Percentiles rank a stretch among this genome's conserved stretches.
Evolutionary conservation across 345 rosid species (phyloP).

Genomic region (sweet orange (Citrus sinensis)): DNA sequence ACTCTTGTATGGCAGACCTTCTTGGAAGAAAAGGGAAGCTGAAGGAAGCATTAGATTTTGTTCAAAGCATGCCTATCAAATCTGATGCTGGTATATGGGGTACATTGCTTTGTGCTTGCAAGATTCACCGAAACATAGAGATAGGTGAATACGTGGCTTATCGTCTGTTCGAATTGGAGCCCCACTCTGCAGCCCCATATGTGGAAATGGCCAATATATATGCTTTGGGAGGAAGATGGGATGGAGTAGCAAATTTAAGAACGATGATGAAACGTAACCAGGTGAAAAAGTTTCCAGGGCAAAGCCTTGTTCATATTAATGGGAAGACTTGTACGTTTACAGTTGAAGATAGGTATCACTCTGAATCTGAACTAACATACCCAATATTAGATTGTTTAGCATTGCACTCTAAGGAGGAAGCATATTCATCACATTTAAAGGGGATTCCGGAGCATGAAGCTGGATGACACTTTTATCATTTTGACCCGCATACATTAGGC

Average conservation of each 20-base stretch:
- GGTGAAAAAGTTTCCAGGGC: constrained; percentile 52
- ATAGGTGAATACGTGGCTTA: constrained; percentile 42
- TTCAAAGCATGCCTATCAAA: constrained; percentile 39
- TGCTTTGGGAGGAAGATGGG: constrained; percentile 51
- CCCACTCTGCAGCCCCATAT: constrained; percentile 46
- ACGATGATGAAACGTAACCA: constrained; percentile 44
- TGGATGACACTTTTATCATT: neutral
- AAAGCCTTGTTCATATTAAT: constrained; percentile 41
- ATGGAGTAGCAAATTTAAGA: constrained; percentile 41
- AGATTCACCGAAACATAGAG: constrained; percentile 43
- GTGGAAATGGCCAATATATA: constrained; percentile 62
- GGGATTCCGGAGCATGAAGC: constrained; percentile 2
- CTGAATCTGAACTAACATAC: constrained; percentile 23
- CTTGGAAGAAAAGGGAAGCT: constrained; percentile 58
- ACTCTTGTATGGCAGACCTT: constrained; percentile 66
- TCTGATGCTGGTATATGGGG: constrained; percentile 71
- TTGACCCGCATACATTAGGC: neutral
- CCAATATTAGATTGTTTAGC: constrained; percentile 34
- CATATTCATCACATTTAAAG: neutral
- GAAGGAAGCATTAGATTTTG: constrained; percentile 46
- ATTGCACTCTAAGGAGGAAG: constrained; percentile 35
- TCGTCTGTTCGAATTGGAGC: constrained; percentile 37
- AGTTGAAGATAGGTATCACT: constrained; percentile 46
- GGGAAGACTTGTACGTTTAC: constrained; percentile 43
- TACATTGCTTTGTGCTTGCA: constrained; percentile 56